Conservation (phyloP, 441 rosid genomes). For the Erysimum cheiri region DNA sequence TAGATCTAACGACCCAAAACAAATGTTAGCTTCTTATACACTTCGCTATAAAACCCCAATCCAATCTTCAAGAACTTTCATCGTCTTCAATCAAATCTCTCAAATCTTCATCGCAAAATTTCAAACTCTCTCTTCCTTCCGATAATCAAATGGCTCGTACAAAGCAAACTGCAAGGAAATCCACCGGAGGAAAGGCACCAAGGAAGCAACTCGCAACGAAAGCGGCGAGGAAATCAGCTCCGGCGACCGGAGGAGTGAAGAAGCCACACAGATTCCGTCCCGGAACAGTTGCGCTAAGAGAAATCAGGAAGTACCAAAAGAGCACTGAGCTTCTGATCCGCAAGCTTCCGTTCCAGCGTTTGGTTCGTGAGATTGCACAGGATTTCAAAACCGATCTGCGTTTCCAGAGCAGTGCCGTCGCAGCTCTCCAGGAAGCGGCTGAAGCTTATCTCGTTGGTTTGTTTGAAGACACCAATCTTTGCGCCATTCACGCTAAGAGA, state of each 20-base stretch:
- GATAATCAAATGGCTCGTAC: conserved; percentile 53
- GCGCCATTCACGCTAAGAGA: conserved; percentile 63
- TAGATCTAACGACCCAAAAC: conserved; percentile 43
- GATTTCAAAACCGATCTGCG: conserved; percentile 62
- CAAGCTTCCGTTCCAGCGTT: conserved; percentile 59
- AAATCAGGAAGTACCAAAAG: conserved; percentile 62
- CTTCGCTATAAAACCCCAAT: conserved; percentile 15
- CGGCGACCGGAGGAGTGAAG: conserved; percentile 69
- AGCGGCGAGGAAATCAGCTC: conserved; percentile 62
- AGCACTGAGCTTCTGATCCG: conserved; percentile 58
- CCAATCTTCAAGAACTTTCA: not conserved
- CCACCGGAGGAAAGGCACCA: conserved; percentile 67
- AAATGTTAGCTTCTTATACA: not conserved
- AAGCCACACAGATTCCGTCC: conserved; percentile 68
- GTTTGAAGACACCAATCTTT: conserved; percentile 60
- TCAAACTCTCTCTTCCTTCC: not conserved
- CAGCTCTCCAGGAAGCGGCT: conserved; percentile 59
- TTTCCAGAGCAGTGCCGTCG: conserved; percentile 62
- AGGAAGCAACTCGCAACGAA: conserved; percentile 63
- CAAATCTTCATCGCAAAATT: not conserved
- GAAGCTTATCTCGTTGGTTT: conserved; percentile 61
- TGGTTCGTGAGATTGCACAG: conserved; percentile 64
- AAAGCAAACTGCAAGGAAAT: conserved; percentile 63
- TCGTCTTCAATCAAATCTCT: not conserved
- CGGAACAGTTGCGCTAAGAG: conserved; percentile 58